Conservation (phyloP, 257 asterid species). For the Rhazya stricta region DNA sequence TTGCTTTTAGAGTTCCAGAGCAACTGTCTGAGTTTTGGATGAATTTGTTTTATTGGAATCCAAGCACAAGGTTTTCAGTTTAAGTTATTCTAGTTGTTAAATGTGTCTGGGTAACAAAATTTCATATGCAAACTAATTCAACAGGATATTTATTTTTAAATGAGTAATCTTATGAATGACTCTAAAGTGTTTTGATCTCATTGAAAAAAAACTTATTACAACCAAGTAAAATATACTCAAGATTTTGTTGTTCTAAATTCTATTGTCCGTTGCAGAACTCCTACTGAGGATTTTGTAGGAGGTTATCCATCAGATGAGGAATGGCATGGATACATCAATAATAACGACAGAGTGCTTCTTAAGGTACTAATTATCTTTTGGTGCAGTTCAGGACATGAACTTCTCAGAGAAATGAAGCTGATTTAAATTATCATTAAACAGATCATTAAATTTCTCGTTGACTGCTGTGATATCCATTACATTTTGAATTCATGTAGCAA, state of each 20-base stretch:
- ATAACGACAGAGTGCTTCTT: conserved; percentile 79
- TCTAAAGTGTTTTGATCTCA: neutral
- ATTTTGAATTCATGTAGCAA: neutral
- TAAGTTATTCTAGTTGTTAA: neutral
- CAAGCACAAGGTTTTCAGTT: neutral
- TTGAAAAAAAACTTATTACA: neutral
- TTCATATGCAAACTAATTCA: neutral
- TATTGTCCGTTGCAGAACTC: conserved; percentile 55
- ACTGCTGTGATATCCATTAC: neutral
- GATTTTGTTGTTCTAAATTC: neutral
- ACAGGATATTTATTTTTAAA: neutral
- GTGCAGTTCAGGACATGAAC: too few relatives aligned
- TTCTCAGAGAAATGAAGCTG: neutral
- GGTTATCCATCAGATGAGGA: conserved; percentile 75
- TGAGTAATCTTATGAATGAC: neutral
- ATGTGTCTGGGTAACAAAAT: neutral
- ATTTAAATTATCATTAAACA: neutral
- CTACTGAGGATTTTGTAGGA: conserved; percentile 46
- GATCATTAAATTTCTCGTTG: neutral
- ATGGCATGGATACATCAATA: conserved; percentile 82
- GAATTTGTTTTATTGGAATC: neutral
- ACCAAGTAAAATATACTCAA: neutral
- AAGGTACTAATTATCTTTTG: conserved; percentile 45
- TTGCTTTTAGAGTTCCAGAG: neutral
- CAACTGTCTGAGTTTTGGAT: neutral